Conservation (phyloP, 208 protist genomes). For the Leishmania mexicana region DNA sequence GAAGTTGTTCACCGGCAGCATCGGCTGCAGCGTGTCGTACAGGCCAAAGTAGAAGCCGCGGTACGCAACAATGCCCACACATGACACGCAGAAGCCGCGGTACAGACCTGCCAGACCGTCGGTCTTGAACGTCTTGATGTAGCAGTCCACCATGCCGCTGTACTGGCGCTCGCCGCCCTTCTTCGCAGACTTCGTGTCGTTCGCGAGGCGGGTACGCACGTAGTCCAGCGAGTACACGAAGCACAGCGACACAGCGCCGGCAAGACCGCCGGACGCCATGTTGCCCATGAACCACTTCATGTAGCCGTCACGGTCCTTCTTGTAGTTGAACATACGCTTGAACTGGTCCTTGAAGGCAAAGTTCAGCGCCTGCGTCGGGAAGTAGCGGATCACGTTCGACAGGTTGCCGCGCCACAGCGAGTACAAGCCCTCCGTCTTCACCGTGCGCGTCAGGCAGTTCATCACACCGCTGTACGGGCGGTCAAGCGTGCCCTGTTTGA, state of each 20-base stretch:
- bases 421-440: slow-evolving; percentile 92
- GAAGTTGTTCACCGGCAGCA: slow-evolving; percentile 74
- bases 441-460: slow-evolving; percentile 95
- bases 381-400: slow-evolving; percentile 97
- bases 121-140: slow-evolving; percentile 90
- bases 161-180: slow-evolving; percentile 93
- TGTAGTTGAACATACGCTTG: slow-evolving; percentile 95
- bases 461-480: slow-evolving; percentile 94
- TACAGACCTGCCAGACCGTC: slow-evolving; percentile 92
- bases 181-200: slow-evolving; percentile 90
- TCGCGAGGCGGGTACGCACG: slow-evolving; percentile 96
- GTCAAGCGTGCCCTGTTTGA: slow-evolving; percentile 76
- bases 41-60: slow-evolving; percentile 97
- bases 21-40: slow-evolving; percentile 90
- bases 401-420: slow-evolving; percentile 98
- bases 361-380: slow-evolving; percentile 98
- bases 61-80: slow-evolving; percentile 96
- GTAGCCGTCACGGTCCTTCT: slow-evolving; percentile 79
- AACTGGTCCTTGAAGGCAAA: slow-evolving; percentile 98
- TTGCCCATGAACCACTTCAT: slow-evolving; percentile 92
- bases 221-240: slow-evolving; percentile 98
- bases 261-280: slow-evolving; percentile 96
- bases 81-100: slow-evolving; percentile 96
- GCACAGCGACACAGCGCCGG: slow-evolving; percentile 94
- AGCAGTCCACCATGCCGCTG: slow-evolving; percentile 95